Evolutionary conservation across 208 protist species (phyloP).

Genomic region (Leishmania aethiopica): DNA sequence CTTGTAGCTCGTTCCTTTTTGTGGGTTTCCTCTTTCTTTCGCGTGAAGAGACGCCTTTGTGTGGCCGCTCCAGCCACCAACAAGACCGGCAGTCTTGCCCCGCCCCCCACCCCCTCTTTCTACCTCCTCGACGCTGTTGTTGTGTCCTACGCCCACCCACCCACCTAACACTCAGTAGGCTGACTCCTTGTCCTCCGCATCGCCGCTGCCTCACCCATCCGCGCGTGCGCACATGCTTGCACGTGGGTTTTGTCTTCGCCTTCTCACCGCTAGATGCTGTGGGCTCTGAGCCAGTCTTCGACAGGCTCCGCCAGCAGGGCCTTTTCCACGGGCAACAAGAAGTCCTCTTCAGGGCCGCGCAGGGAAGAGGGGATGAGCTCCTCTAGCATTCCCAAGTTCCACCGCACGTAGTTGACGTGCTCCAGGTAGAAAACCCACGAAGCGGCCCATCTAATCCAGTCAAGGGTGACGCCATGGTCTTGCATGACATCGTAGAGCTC

Average conservation of each 20-base stretch:
- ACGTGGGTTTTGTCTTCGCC: background rate
- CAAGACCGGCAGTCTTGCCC: background rate
- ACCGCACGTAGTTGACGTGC: conserved; percentile 67
- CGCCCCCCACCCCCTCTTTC: background rate
- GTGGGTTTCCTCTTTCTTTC: background rate
- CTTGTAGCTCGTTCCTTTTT: background rate
- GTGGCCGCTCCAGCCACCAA: background rate
- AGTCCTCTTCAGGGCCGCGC: conserved; percentile 71
- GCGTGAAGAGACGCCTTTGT: background rate
- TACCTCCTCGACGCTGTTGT: background rate
- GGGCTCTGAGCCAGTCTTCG: conserved; percentile 57
- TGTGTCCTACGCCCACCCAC: background rate
- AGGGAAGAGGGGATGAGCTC: conserved; percentile 57
- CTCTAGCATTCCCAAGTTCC: conserved; percentile 65
- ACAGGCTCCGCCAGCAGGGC: conserved; percentile 51
- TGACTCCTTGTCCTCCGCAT: background rate
- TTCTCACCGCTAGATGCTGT: conserved; percentile 6
- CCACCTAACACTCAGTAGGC: background rate
- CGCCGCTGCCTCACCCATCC: background rate
- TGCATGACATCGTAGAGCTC: conserved; percentile 90
- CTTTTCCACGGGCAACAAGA: conserved; percentile 53
- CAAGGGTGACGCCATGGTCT: conserved; percentile 75
- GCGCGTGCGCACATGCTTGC: conserved; percentile 5
- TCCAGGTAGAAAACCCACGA: conserved; percentile 85
- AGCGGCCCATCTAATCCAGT: conserved; percentile 75